Evolutionary conservation across 2,329 filamentous ascomycete genomes (phyloP).

Genomic region (Dactylellina drechsleri): DNA sequence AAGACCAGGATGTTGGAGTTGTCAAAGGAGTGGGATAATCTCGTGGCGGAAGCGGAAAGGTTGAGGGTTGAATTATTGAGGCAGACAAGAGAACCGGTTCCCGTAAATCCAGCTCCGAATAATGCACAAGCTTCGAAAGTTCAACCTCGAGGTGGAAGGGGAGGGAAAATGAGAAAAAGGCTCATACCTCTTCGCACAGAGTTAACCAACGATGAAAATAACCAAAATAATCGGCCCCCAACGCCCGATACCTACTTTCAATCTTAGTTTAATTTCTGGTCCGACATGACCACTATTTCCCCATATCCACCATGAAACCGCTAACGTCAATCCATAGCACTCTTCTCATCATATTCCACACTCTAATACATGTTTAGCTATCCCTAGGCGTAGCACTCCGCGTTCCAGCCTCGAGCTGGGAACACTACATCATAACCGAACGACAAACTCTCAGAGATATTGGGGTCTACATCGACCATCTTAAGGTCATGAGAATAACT

Average conservation of each 20-base stretch:
- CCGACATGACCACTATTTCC: too few species aligned
- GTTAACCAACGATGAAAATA: neutral
- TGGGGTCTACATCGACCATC: neutral
- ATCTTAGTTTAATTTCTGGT: too few species aligned
- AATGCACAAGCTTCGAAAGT: too few species aligned
- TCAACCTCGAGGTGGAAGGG: too few species aligned
- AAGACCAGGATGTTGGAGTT: neutral
- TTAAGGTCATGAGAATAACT: neutral
- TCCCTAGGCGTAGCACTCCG: neutral
- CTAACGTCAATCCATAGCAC: too few species aligned
- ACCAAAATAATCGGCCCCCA: neutral
- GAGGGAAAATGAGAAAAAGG: constrained; percentile 8
- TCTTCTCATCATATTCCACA: neutral
- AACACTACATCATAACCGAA: neutral
- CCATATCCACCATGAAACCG: neutral
- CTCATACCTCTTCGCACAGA: neutral
- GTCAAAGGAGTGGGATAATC: neutral
- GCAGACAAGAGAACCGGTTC: neutral
- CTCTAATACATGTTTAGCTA: neutral
- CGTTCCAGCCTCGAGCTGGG: constrained; percentile 2
- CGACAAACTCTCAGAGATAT: neutral
- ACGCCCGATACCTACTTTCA: neutral
- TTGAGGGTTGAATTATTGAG: neutral
- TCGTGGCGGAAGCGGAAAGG: neutral
- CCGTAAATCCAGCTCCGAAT: neutral